Conservation (phyloP, 768 basidiomycete genomes). For the Porphyrellus cyaneotinctus region DNA sequence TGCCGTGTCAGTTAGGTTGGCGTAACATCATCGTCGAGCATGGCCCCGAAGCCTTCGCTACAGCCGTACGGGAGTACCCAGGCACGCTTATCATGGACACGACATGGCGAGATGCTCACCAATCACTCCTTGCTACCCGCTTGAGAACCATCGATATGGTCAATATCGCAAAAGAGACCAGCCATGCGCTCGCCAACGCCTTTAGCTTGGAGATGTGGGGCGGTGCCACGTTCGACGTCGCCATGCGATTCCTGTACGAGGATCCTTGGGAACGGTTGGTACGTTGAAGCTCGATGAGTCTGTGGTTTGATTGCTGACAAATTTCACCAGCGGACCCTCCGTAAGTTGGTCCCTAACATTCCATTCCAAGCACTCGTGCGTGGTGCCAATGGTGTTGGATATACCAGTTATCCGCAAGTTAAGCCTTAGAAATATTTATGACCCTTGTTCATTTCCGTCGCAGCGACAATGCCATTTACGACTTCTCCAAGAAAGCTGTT, state of each 20-base stretch:
- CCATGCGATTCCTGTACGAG: slow-evolving; percentile 99
- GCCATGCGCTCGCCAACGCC: slow-evolving; percentile 90
- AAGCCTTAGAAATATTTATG: background rate
- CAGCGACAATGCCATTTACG: slow-evolving; percentile 98
- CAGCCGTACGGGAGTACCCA: slow-evolving; percentile 94
- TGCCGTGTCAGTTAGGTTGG: slow-evolving; percentile 90
- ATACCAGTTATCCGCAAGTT: slow-evolving; percentile 93
- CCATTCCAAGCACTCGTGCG: slow-evolving; percentile 97
- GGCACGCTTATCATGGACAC: slow-evolving; percentile 97
- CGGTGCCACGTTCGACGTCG: slow-evolving; percentile 97
- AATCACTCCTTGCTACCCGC: slow-evolving; percentile 94
- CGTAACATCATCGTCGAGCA: slow-evolving; percentile 98
- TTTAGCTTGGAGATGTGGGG: slow-evolving; percentile 99
- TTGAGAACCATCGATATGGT: slow-evolving; percentile 95
- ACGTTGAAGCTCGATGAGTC: slow-evolving; percentile 23
- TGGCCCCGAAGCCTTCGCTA: slow-evolving; percentile 97
- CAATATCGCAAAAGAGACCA: slow-evolving; percentile 98
- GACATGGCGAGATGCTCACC: slow-evolving; percentile 99
- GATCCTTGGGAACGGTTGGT: slow-evolving; percentile 99
- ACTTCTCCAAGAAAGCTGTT: slow-evolving; percentile 99
- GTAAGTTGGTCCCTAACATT: slow-evolving; percentile 97
- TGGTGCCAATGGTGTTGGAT: slow-evolving; percentile 98
- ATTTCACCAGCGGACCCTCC: slow-evolving; percentile 66
- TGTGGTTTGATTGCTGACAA: slow-evolving; percentile 9
- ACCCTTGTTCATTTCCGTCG: slow-evolving; percentile 6